Percentiles rank a stretch among this genome's conserved stretches.
Evolutionary conservation across 768 basidiomycete species (phyloP).

Genomic region (Hemileccinum impolitum): DNA sequence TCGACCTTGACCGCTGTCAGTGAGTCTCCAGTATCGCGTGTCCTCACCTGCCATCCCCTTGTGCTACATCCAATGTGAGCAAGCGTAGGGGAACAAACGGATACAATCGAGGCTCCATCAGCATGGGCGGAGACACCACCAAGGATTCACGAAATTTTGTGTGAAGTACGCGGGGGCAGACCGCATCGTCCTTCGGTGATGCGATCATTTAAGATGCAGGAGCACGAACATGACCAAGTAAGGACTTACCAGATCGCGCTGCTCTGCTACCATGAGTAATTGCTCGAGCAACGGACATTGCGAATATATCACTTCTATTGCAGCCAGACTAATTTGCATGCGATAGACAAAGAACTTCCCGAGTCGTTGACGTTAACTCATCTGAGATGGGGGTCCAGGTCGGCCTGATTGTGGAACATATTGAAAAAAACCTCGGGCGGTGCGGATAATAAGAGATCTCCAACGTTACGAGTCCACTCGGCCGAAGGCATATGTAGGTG

Average conservation of each 20-base stretch:
- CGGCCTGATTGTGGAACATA: conserved; percentile 51
- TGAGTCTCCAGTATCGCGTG: not conserved
- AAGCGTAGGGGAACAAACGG: conserved; percentile 49
- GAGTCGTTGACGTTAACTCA: conserved; percentile 50
- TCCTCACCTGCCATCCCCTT: conserved; percentile 63
- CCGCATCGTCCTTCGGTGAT: conserved; percentile 16
- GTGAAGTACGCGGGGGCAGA: conserved; percentile 48
- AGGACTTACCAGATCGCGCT: conserved; percentile 41
- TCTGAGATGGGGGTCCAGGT: conserved; percentile 40
- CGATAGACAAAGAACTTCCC: conserved; percentile 61
- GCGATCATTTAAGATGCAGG: not conserved
- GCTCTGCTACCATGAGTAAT: conserved; percentile 58
- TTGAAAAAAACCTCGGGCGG: conserved; percentile 60
- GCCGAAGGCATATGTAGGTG: conserved; percentile 34
- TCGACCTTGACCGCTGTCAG: conserved; percentile 39
- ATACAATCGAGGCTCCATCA: conserved; percentile 41
- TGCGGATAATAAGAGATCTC: conserved; percentile 41
- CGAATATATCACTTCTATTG: conserved; percentile 52
- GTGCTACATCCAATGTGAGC: conserved; percentile 66
- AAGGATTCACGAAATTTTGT: conserved; percentile 44
- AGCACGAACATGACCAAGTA: not conserved
- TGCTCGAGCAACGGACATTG: conserved; percentile 55
- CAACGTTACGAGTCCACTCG: conserved; percentile 45
- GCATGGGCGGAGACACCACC: conserved; percentile 10
- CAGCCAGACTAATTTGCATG: conserved; percentile 50